A percentile compares a stretch with the other conserved stretches of the same genome.
Conservation (phyloP, 345 rosid genomes). For the Sisymbrium irio region DNA sequence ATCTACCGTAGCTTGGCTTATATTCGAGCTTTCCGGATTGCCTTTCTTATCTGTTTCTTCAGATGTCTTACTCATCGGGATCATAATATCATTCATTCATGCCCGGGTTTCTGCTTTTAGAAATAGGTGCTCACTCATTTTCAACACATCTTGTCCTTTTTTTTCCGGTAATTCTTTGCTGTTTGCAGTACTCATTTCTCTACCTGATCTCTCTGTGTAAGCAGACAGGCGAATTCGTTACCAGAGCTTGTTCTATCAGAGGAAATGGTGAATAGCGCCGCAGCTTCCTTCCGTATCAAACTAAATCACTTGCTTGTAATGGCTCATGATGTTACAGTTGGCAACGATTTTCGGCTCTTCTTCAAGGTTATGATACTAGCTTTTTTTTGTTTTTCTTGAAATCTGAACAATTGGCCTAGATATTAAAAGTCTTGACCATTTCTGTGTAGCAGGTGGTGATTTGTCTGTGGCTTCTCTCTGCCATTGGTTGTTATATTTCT, state of each 20-base stretch:
- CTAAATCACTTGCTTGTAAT: slow-evolving; percentile 69
- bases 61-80: slow-evolving; percentile 65
- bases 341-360: slow-evolving; percentile 75
- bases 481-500: slow-evolving; percentile 74
- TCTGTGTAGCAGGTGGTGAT: slow-evolving; percentile 67
- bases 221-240: slow-evolving; percentile 40
- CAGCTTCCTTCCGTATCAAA: slow-evolving; percentile 78
- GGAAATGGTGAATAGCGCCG: slow-evolving; percentile 79
- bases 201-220: neutral
- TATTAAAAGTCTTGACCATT: neutral
- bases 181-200: neutral
- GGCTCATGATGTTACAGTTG: slow-evolving; percentile 86
- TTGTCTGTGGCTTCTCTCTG: slow-evolving; percentile 86
- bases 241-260: slow-evolving; percentile 82
- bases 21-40: slow-evolving; percentile 72
- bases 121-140: slow-evolving; percentile 45
- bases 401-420: neutral
- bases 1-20: slow-evolving; percentile 86
- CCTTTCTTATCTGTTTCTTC: slow-evolving; percentile 80
- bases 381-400: neutral
- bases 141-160: neutral
- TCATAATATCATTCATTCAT: slow-evolving; percentile 48
- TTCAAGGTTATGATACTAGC: slow-evolving; percentile 50
- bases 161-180: neutral
- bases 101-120: slow-evolving; percentile 60